These are phyloP conservation scores for Neurospora cerealis DNA, from an alignment of 495 filamentous ascomycete species.

Conservation along the genomic window DNA sequence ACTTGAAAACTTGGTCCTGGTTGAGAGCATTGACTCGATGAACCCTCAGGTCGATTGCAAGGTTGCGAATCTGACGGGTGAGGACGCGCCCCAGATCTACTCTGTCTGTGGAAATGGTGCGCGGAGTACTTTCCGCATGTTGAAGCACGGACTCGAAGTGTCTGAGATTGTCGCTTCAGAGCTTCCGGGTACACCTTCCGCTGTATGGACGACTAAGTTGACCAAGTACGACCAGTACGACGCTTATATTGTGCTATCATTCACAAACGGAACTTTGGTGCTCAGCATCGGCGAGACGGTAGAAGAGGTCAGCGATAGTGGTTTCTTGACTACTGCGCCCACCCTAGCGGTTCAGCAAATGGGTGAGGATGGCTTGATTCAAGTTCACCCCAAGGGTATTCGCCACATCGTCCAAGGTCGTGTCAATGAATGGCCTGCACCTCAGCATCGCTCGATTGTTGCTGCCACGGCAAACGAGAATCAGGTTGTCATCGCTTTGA, in stretches of 20 bases:
- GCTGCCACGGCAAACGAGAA: slow-evolving; percentile 90
- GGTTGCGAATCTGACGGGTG: slow-evolving; percentile 75
- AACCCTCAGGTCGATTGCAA: slow-evolving; percentile 88
- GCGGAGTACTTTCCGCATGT: slow-evolving; percentile 76
- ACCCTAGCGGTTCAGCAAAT: slow-evolving; percentile 90
- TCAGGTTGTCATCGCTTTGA: slow-evolving; percentile 87
- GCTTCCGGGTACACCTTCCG: slow-evolving; percentile 72
- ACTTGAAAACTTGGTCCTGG: slow-evolving; percentile 71
- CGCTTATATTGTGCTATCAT: slow-evolving; percentile 60
- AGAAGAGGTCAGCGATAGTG: slow-evolving; percentile 86
- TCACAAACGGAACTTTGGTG: slow-evolving; percentile 65
- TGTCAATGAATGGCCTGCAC: slow-evolving; percentile 90
- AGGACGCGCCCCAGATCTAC: slow-evolving; percentile 96
- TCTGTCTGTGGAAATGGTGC: slow-evolving; percentile 80
- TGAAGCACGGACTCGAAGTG: slow-evolving; percentile 88
- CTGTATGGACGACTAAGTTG: slow-evolving; percentile 92
- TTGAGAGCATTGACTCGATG: slow-evolving; percentile 79
- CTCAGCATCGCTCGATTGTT: slow-evolving; percentile 87
- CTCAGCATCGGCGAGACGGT: slow-evolving; percentile 94
- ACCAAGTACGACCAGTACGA: slow-evolving; percentile 77
- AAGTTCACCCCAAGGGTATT: slow-evolving; percentile 92
- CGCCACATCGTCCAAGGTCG: slow-evolving; percentile 76
- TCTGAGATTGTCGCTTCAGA: slow-evolving; percentile 90
- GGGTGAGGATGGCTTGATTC: slow-evolving; percentile 83
- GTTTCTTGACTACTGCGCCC: slow-evolving; percentile 75